Conservation (phyloP, 106 monocot genomes). For the Dendrobium chrysotoxum region DNA sequence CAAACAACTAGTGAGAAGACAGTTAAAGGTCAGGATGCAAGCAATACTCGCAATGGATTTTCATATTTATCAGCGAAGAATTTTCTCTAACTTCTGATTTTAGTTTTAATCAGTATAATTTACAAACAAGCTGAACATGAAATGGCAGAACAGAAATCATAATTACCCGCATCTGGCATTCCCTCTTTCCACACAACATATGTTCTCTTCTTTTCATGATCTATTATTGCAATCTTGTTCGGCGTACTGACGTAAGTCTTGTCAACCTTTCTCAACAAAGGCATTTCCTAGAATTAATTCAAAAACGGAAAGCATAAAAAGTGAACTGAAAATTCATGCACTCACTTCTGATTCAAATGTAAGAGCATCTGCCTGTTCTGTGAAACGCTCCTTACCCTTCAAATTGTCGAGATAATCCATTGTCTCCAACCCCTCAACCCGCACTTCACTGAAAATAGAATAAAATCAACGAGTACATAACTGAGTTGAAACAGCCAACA, state of each 20-base stretch:
- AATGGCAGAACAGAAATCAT: neutral
- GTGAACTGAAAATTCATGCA: neutral
- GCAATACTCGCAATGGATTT: too few relatives aligned
- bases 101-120: neutral
- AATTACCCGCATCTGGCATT: conserved; percentile 68
- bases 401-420: conserved; percentile 79
- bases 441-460: conserved; percentile 59
- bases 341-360: conserved; percentile 88
- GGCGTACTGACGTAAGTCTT: conserved; percentile 61
- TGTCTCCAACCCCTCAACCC: conserved; percentile 89
- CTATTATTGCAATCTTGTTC: conserved; percentile 64
- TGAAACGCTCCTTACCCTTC: conserved; percentile 44
- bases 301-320: neutral
- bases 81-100: too few relatives aligned
- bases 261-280: conserved; percentile 19
- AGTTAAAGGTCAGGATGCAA: neutral
- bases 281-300: neutral
- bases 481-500: too few relatives aligned
- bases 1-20: conserved; percentile 26
- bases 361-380: conserved; percentile 83
- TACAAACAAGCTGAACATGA: too few relatives aligned
- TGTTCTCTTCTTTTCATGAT: conserved; percentile 80
- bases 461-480: neutral
- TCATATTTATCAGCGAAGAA: neutral
- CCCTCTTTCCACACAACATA: conserved; percentile 77